These are phyloP conservation scores for Rhodofomes roseus DNA, from an alignment of 1,284 basidiomycete species.

Conservation along the genomic window DNA sequence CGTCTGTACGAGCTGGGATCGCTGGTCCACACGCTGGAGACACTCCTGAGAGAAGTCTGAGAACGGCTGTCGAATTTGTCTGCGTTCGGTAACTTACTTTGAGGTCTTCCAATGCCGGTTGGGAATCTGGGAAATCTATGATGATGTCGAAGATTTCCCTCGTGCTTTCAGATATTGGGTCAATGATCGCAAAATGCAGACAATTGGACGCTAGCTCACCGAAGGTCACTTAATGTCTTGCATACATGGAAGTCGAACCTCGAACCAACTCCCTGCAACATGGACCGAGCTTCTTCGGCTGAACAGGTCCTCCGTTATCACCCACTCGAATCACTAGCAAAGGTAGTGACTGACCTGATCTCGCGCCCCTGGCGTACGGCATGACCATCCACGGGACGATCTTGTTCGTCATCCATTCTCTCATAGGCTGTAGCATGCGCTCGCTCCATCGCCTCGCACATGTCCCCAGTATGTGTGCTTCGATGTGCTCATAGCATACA, in stretches of 20 bases:
- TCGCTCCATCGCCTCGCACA: constrained; percentile 71
- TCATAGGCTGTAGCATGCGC: constrained; percentile 57
- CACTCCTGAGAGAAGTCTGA: constrained; percentile 50
- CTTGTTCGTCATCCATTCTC: constrained; percentile 73
- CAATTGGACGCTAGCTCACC: constrained; percentile 45
- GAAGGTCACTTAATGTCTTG: constrained; percentile 81
- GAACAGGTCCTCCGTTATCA: neutral
- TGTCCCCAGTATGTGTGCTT: constrained; percentile 61
- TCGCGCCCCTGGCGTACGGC: constrained; percentile 69
- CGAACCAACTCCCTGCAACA: constrained; percentile 79
- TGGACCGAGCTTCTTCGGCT: constrained; percentile 68
- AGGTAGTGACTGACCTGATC: constrained; percentile 39
- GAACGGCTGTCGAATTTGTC: neutral
- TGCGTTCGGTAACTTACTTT: constrained; percentile 41
- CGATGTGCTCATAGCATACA: constrained; percentile 84
- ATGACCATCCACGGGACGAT: constrained; percentile 82
- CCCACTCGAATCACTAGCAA: neutral
- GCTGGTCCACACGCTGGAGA: constrained; percentile 74
- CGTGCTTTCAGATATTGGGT: constrained; percentile 44
- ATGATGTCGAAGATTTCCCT: constrained; percentile 95
- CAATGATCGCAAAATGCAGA: neutral
- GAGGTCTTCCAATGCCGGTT: constrained; percentile 84
- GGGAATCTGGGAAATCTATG: constrained; percentile 88
- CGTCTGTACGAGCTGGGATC: constrained; percentile 63
- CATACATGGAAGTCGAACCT: constrained; percentile 90